These are phyloP conservation scores for Teratosphaeria zuluensis DNA, from an alignment of 2,329 filamentous ascomycete species.

Conservation along the genomic window DNA sequence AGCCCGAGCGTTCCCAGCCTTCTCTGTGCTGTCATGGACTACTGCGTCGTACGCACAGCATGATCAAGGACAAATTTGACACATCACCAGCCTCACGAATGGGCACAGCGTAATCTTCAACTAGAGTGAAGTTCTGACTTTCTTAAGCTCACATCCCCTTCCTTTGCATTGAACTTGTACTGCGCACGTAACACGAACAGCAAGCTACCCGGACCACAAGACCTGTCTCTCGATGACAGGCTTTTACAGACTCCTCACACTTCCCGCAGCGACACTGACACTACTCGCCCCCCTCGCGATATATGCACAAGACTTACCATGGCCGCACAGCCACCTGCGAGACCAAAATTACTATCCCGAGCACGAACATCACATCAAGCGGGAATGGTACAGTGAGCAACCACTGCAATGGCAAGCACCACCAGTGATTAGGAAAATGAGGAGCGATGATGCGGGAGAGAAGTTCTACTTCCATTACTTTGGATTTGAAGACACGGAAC, in stretches of 20 bases:
- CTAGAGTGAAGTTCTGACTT: background rate
- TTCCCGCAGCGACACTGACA: constrained; percentile 18
- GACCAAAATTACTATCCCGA: constrained; percentile 40
- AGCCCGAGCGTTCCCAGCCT: background rate
- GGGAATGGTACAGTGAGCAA: constrained; percentile 32
- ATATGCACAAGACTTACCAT: constrained; percentile 26
- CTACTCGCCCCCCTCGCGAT: constrained; percentile 7
- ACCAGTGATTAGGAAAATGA: constrained; percentile 62
- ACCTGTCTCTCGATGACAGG: background rate
- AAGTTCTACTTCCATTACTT: constrained; percentile 65
- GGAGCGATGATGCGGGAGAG: constrained; percentile 55
- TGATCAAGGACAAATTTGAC: background rate
- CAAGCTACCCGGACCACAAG: background rate
- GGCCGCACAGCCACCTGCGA: constrained; percentile 38
- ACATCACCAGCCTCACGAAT: background rate
- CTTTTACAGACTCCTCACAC: constrained; percentile 8
- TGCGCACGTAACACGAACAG: background rate
- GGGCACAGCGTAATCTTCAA: background rate
- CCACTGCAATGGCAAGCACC: constrained; percentile 38
- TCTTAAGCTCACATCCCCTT: background rate
- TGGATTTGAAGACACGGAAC: constrained; percentile 30
- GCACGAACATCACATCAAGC: constrained; percentile 34
- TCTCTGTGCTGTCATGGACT: background rate
- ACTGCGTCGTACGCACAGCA: background rate
- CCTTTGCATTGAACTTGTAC: background rate